A percentile compares a stretch with the other conserved stretches of the same genome.
These are phyloP conservation scores for Lumnitzera racemosa DNA, from an alignment of 345 rosid species.

Conservation along the genomic window DNA sequence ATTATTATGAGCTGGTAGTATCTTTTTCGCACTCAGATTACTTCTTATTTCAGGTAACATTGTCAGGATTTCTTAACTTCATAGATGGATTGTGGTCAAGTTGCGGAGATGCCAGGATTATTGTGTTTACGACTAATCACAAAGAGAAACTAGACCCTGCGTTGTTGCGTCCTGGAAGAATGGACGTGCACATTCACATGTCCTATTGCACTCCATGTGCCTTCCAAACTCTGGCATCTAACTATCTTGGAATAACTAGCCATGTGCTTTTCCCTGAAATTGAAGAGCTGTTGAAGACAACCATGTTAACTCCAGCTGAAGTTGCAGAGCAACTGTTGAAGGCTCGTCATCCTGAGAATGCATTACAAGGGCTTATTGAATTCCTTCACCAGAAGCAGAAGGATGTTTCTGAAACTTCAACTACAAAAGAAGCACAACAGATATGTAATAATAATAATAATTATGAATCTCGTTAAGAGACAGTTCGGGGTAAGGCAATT, in stretches of 20 bases:
- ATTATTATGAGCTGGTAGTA: too few relatives aligned
- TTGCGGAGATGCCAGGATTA: conserved; percentile 45
- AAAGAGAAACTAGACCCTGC: conserved; percentile 40
- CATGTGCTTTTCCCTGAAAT: conserved; percentile 26
- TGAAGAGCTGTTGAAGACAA: conserved; percentile 15
- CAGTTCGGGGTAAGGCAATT: too few relatives aligned
- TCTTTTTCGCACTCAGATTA: too few relatives aligned
- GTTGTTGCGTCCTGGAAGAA: conserved; percentile 41
- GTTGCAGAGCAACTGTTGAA: conserved; percentile 47
- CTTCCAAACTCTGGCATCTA: conserved; percentile 30
- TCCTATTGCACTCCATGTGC: conserved; percentile 29
- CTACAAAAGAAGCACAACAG: too few relatives aligned
- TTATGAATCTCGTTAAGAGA: too few relatives aligned
- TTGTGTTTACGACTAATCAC: conserved; percentile 42
- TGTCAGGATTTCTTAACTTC: conserved; percentile 41
- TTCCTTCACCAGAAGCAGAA: conserved; percentile 24
- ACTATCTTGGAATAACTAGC: conserved; percentile 26
- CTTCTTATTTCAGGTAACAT: conserved; percentile 21
- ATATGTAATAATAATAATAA: too few relatives aligned
- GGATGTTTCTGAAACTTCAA: conserved; percentile 1
- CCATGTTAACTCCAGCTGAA: conserved; percentile 43
- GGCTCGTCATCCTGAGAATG: conserved; percentile 16
- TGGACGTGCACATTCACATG: conserved; percentile 54
- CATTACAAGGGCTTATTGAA: conserved; percentile 17
- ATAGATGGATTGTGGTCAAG: conserved; percentile 46